Base-by-base conservation (phyloP, 805 yeast species). In the Saccharomycopsis fibuligera region DNA sequence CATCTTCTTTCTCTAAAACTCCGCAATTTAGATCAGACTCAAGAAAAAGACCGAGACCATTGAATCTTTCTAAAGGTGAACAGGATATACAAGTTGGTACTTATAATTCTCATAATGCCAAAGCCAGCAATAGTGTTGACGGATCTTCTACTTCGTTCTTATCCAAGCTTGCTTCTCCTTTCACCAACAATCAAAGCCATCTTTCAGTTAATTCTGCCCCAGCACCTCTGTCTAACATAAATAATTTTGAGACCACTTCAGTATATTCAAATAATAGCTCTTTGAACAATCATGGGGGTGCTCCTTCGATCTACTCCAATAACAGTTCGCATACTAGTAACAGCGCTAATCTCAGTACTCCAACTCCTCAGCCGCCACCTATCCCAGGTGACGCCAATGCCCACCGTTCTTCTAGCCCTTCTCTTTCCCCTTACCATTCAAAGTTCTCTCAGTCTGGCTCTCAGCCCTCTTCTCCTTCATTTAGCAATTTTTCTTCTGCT, bases 391-490 rank as follows among this genome's bases (percentile, higher is more conserved):
- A 8, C 12, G 14, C 37, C n/a, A 33, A n/a, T n/a, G 19, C 9
- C 6, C 37, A 33, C 6, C 37, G 14, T 14, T 31, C 38, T 9
- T 22, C 44, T 22, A 48, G 50, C 30, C 53, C 53, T 12, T 30
- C 35, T 10, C 41, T 24, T 12, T 49, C 53, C 30, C 53, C 53
- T 5, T 49, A 41, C 36, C 41, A 46, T 30, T 24, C 47, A 5
- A 49, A 41, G 31, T 49, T 49, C 30, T 22, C 44, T 8, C 41
- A 35, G 22, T 25, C 6, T 17, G 16, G 9, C 21, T 51, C 54
- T 14, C 54, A 51, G 29, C 54, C 54, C 3, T 44, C 49, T 8
- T 51, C 54, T 16, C 54, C 54, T 10, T 29, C 47, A 4, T 48
- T 44, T 23, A 43, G 49, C 31, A 44, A 45, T 35, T 41, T 44